Conservation (phyloP, 768 basidiomycete genomes). For the Hygrophorus pudorinus region DNA sequence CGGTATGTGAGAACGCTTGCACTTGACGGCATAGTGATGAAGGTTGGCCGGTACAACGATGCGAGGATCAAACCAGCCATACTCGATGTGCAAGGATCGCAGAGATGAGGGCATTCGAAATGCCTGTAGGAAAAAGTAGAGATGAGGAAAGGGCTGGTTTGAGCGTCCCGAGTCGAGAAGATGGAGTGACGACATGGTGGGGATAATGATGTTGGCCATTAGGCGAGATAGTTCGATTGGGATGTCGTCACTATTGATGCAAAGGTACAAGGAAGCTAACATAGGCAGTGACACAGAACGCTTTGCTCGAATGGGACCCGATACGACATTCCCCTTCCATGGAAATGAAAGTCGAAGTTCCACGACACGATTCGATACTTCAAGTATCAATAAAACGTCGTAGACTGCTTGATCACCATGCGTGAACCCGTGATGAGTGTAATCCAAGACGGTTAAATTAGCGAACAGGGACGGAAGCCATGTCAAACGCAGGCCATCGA, state of each 20-base stretch:
- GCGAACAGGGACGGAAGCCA: conserved; percentile 56
- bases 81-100: conserved; percentile 27
- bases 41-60: neutral
- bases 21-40: neutral
- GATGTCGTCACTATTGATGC: conserved; percentile 44
- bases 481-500: conserved; percentile 55
- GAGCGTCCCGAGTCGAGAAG: conserved; percentile 35
- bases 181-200: conserved; percentile 35
- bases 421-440: conserved; percentile 64
- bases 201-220: conserved; percentile 39
- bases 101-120: conserved; percentile 32
- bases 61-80: conserved; percentile 36
- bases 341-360: conserved; percentile 51
- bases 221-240: conserved; percentile 49
- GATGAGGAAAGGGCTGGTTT: conserved; percentile 29
- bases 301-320: conserved; percentile 18
- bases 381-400: conserved; percentile 50
- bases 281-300: conserved; percentile 31
- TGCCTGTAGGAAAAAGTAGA: conserved; percentile 36
- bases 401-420: conserved; percentile 42
- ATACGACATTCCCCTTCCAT: conserved; percentile 20
- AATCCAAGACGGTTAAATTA: conserved; percentile 56
- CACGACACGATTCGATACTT: conserved; percentile 39
- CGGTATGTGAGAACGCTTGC: neutral
- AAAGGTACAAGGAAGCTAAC: conserved; percentile 38